Evolutionary conservation across 306 rosid species (phyloP), one percentile per base, ranked within the genome.

Genomic region (Cicer pinnatifidum): DNA sequence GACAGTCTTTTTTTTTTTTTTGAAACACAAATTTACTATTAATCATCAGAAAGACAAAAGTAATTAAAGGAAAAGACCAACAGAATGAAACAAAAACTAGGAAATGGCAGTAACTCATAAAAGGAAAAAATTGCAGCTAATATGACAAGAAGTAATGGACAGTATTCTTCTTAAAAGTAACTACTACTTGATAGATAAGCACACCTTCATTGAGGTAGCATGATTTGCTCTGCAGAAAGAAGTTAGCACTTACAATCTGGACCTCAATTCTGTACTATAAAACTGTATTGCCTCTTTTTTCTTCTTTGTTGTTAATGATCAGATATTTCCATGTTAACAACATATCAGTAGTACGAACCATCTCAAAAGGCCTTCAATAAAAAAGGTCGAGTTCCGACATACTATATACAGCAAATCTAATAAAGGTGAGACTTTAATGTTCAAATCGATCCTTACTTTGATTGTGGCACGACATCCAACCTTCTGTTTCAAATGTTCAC

Each of bases 141-240:
- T 39, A 13, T 35, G 17, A 28, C 13, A 41, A 23, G 38, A 53
- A 50, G 51, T 56, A 56, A 47, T 5, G 4, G 16, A 28, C 7
- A 72, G 0, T 61, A 40, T 17, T 33, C 46, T 19, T n/a, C 46
- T 69, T 10, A 9, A 44, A 69, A 69, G 43, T 16, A 9, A 2
- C 33, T 28, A 28, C 33, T 28, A 16, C 62, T 33, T 12, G 58
- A 12, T 40, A 52, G 66, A 23, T 33, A 67, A 15, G 61, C 41
- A 57, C 28, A 54, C 51, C 74, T 41, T 66, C 19, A 43, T 41
- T 17, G 12, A 20, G 12, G 20, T 8, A 13, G 57, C 38, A 44
- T 15, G 74, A 53, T 66, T 76, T 15, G 43, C 69, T 46, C 1
- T 62, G 61, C 45, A 47, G 45, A 75, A 43, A 57, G 15, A 72